Percentiles rank a stretch among this genome's conserved stretches.
Evolutionary conservation across 345 rosid species (phyloP).

Genomic region (Barbarea vulgaris): DNA sequence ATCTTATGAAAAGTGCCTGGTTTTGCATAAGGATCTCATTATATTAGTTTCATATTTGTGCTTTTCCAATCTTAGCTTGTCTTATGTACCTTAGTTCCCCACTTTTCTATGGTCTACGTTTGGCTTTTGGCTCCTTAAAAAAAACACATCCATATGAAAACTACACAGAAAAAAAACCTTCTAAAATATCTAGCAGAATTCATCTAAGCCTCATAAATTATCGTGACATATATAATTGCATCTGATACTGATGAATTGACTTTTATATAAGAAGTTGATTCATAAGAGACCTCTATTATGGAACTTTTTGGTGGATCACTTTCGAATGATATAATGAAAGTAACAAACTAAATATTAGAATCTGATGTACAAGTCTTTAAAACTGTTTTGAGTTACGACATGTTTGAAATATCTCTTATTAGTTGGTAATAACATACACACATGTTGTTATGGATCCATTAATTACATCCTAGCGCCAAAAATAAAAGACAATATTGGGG

Average conservation of each 20-base stretch:
- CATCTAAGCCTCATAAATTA: constrained; percentile 4
- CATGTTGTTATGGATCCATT: not conserved
- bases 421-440: constrained; percentile 12
- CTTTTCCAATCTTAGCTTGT: not conserved
- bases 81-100: constrained; percentile 6
- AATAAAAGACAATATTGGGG: not conserved
- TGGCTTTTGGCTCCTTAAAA: constrained; percentile 8
- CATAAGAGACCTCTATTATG: not conserved
- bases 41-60: not conserved
- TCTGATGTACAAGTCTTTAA: not conserved
- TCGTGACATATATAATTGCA: not conserved
- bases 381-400: constrained; percentile 6
- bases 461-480: not conserved
- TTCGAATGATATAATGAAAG: not conserved
- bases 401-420: constrained; percentile 11
- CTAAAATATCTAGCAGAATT: constrained; percentile 5
- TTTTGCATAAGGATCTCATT: too few relatives aligned
- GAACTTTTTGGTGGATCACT: not conserved
- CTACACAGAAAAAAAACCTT: not conserved
- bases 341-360: not conserved
- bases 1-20: not conserved
- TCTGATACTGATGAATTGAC: constrained; percentile 5
- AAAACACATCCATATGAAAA: not conserved
- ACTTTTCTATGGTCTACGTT: not conserved
- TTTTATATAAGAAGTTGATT: not conserved